Conservation (phyloP, 208 protist species). For the Crithidia thermophila region DNA sequence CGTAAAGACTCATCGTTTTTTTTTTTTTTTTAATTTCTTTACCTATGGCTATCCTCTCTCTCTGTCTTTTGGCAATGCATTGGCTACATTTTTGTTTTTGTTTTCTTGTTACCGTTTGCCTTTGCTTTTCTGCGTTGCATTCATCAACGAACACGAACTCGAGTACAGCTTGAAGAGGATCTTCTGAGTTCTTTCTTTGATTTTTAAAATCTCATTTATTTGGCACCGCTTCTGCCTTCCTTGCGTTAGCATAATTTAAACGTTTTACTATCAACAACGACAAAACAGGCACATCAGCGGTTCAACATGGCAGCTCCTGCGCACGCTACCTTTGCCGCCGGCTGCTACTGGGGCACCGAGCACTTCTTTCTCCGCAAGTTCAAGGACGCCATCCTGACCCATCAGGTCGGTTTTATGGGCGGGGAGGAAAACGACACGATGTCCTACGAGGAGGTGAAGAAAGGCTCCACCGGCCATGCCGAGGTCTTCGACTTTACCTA, state of each 20-base stretch:
- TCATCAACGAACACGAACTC: too few relatives aligned
- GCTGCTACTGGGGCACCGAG: conserved; percentile 95
- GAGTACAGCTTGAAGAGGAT: too few relatives aligned
- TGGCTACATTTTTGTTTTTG: conserved; percentile 11
- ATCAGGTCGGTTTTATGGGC: conserved; percentile 92
- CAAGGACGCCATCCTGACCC: conserved; percentile 67
- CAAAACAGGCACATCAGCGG: too few relatives aligned
- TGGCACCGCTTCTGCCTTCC: too few relatives aligned
- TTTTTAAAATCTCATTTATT: too few relatives aligned
- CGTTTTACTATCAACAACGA: too few relatives aligned
- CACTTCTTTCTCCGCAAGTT: conserved; percentile 90
- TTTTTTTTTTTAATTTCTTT: conserved; percentile 13
- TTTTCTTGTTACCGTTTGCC: not conserved
- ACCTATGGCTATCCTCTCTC: not conserved
- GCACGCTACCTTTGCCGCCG: conserved; percentile 86
- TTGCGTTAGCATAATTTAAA: too few relatives aligned
- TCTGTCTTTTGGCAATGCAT: not conserved
- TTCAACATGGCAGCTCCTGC: conserved; percentile 24
- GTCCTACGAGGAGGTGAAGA: conserved; percentile 93
- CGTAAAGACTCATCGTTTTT: conserved; percentile 1
- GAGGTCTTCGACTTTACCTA: conserved; percentile 94
- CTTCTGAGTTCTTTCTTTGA: too few relatives aligned
- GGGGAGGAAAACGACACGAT: conserved; percentile 41
- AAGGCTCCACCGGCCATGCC: conserved; percentile 92
- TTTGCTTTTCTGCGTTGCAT: conserved; percentile 5